phyloP scores from a whole-genome alignment of 2,329 filamentous ascomycete species.

The Xylariales sp. region DNA sequence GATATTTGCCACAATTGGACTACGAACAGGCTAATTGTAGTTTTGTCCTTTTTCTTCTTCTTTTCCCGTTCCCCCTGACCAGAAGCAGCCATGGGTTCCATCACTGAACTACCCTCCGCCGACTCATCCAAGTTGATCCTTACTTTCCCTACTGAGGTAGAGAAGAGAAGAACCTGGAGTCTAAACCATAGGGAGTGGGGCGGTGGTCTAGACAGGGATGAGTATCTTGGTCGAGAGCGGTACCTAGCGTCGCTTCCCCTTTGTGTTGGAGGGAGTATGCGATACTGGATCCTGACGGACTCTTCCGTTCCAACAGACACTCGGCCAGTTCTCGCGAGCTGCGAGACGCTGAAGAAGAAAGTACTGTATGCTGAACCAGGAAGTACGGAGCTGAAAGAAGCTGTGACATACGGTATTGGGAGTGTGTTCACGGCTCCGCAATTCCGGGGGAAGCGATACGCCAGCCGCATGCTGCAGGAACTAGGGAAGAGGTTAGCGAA shows the following conservation, averaged over 20 bases:
- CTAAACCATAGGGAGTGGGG: slow-evolving; percentile 57
- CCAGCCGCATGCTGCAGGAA: slow-evolving; percentile 68
- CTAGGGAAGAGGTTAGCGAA: slow-evolving; percentile 35
- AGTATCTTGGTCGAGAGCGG: slow-evolving; percentile 57
- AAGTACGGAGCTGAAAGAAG: slow-evolving; percentile 42
- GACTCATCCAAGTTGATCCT: slow-evolving; percentile 39
- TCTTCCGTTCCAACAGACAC: slow-evolving; percentile 13
- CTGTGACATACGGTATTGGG: slow-evolving; percentile 67
- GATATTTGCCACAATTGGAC: too few relatives aligned
- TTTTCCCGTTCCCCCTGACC: background rate
- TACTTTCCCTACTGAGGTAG: slow-evolving; percentile 50
- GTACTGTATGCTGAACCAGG: slow-evolving; percentile 40
- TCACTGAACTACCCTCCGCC: slow-evolving; percentile 25
- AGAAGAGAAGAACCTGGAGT: slow-evolving; percentile 51
- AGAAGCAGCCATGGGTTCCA: slow-evolving; percentile 28
- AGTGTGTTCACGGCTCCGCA: slow-evolving; percentile 72
- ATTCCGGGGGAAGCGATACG: slow-evolving; percentile 71
- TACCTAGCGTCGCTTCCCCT: slow-evolving; percentile 55
- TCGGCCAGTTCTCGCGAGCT: slow-evolving; percentile 56
- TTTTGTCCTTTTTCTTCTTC: too few relatives aligned
- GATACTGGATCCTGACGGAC: slow-evolving; percentile 61
- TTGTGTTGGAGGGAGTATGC: slow-evolving; percentile 53
- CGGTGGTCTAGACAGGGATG: slow-evolving; percentile 44
- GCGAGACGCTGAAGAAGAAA: slow-evolving; percentile 60
- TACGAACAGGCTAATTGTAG: too few relatives aligned